A percentile compares a stretch with the other conserved stretches of the same genome.
Evolutionary conservation across 805 yeast species (phyloP).

Genomic region (Jamesozyma piceae): DNA sequence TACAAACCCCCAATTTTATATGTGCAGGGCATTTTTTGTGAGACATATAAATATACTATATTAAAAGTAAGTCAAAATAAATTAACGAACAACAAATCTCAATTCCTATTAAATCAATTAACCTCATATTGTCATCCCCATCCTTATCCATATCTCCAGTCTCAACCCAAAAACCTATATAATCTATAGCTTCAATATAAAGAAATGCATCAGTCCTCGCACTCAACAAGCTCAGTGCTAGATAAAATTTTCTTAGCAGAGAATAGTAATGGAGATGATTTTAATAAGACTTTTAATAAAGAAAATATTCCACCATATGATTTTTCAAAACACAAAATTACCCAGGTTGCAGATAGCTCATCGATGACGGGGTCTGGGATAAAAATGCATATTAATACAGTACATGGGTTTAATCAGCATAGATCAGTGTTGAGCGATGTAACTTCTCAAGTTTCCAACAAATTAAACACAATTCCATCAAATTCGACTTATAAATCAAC

Average conservation of each 20-base stretch:
- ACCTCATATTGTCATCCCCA: too few relatives aligned
- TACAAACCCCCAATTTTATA: too few relatives aligned
- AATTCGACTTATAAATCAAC: conserved; percentile 3
- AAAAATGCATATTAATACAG: not conserved
- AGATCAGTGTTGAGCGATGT: conserved; percentile 28
- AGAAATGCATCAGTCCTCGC: conserved; percentile 12
- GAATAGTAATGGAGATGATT: not conserved
- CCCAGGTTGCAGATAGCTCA: not conserved
- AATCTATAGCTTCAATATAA: too few relatives aligned
- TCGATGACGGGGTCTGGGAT: not conserved
- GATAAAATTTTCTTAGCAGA: not conserved
- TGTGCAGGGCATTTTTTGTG: too few relatives aligned
- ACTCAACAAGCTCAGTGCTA: conserved; percentile 11
- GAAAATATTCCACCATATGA: conserved; percentile 5
- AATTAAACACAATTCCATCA: conserved; percentile 5
- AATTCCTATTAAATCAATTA: not conserved
- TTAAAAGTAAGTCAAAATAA: too few relatives aligned
- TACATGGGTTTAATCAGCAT: conserved; percentile 7
- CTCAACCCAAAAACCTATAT: not conserved
- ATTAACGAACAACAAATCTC: too few relatives aligned
- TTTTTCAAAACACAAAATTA: not conserved
- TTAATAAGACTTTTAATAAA: not conserved
- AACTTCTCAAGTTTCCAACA: conserved; percentile 23
- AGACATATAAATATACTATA: too few relatives aligned
- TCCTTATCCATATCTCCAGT: not conserved